Evolutionary conservation across 2,329 filamentous ascomycete genomes (phyloP).

Genomic region (Alternaria metachromatica): DNA sequence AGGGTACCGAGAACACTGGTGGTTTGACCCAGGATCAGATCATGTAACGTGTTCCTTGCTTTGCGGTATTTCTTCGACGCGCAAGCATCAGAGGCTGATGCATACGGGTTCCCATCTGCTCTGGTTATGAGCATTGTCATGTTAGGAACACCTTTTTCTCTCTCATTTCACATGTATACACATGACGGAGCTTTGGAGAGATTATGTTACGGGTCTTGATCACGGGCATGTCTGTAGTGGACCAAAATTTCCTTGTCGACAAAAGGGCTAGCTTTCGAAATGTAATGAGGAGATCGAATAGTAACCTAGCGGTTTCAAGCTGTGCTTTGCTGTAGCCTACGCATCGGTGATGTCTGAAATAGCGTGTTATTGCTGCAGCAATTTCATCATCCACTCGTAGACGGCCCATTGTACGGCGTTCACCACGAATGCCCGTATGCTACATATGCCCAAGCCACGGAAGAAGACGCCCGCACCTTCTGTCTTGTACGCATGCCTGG

Average conservation of each 20-base stretch:
- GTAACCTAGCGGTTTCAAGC: not conserved
- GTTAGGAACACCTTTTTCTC: conserved; percentile 21
- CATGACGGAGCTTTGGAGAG: conserved; percentile 23
- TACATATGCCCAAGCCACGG: conserved; percentile 81
- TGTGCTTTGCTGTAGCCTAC: not conserved
- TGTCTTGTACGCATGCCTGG: conserved; percentile 70
- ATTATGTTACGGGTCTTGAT: conserved; percentile 18
- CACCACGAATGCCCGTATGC: conserved; percentile 84
- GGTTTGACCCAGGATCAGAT: conserved; percentile 97
- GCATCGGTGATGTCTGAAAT: not conserved
- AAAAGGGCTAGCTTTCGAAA: conserved; percentile 37
- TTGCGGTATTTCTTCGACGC: conserved; percentile 5
- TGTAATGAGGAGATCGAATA: conserved; percentile 13
- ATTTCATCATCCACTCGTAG: conserved; percentile 84
- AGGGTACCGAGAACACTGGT: conserved; percentile 71
- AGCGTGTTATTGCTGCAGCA: conserved; percentile 27
- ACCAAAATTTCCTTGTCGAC: conserved; percentile 45
- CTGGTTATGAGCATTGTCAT: conserved; percentile 16
- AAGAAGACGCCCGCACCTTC: conserved; percentile 82
- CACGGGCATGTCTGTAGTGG: conserved; percentile 19
- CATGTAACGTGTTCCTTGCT: conserved; percentile 66
- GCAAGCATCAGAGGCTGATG: conserved; percentile 8
- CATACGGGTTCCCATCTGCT: conserved; percentile 8
- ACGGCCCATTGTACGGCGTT: conserved; percentile 93
- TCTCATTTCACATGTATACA: conserved; percentile 22